Percentiles rank a stretch among this genome's conserved stretches.
These are phyloP conservation scores for Zalaria obscura DNA, from an alignment of 2,329 filamentous ascomycete species.

Conservation along the genomic window DNA sequence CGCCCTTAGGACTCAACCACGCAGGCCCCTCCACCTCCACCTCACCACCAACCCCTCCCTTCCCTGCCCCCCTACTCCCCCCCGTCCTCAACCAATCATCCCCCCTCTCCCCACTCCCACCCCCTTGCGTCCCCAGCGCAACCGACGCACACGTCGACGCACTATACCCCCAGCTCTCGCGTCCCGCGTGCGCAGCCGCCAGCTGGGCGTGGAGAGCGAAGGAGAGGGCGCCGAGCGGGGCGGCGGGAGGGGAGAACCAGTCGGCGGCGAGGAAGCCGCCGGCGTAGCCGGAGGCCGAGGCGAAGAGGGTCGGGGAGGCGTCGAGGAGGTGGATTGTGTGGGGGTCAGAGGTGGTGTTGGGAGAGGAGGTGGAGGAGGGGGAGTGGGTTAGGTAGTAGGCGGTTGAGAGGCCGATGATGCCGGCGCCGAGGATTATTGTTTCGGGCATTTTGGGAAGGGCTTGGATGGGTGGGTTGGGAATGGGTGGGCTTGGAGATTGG, in stretches of 20 bases:
- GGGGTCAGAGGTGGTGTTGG: constrained; percentile 22
- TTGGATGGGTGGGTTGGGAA: too few relatives aligned
- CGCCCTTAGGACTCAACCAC: constrained; percentile 45
- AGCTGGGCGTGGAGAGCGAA: constrained; percentile 55
- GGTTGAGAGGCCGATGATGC: constrained; percentile 56
- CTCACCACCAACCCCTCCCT: constrained; percentile 37
- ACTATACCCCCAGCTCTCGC: constrained; percentile 44
- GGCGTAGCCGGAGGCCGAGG: constrained; percentile 59
- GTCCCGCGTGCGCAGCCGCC: constrained; percentile 44
- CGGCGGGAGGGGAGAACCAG: constrained; percentile 49
- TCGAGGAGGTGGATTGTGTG: constrained; percentile 44
- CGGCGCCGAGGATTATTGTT: constrained; percentile 54
- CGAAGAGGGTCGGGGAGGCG: constrained; percentile 46
- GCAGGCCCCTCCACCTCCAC: constrained; percentile 25
- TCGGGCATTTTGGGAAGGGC: too few relatives aligned
- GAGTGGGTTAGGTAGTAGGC: constrained; percentile 54
- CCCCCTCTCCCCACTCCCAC: constrained; percentile 29
- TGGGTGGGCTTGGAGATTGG: too few relatives aligned
- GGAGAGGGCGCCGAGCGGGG: constrained; percentile 49
- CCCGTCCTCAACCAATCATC: constrained; percentile 49
- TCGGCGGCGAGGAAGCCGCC: constrained; percentile 61
- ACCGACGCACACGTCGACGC: constrained; percentile 41
- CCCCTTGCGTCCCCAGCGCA: constrained; percentile 17
- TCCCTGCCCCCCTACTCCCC: constrained; percentile 48
- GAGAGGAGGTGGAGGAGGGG: constrained; percentile 16